Evolutionary conservation across 163 green algal species (phyloP), one percentile per base, ranked within the genome.

Genomic region (Chlamydomonas reinhardtii): DNA sequence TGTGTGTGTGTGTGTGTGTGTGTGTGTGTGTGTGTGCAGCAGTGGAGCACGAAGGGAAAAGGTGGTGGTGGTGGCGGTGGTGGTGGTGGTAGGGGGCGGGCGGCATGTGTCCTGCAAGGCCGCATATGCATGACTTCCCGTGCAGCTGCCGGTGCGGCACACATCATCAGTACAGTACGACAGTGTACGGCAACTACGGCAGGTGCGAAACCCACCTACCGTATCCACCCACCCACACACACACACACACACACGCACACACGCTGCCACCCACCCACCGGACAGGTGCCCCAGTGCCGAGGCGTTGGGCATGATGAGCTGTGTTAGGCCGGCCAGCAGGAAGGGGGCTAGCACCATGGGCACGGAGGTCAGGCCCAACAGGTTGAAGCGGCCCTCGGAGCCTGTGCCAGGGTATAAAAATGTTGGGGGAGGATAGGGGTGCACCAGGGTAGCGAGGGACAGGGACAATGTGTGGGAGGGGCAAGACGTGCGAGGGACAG

Each of bases 281-380:
- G n/a, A n/a, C 24, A 96, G 84, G 74, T 96, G 93, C 14, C 93
- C 93, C 66, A 94, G 31, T 70, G 95, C 94, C 75, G 82, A 93
- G 20, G 94, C 92, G 54, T 86, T 85, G 5, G 94, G 94, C 2
- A 97, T 90, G 68, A 97, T 73, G 39, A 96, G 25, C 19, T 88
- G 93, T 1, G 93, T 97, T 64, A 96, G 76, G 25, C 95, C 39
- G 19, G 97, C 89, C 71, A 89, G 93, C 43, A 74, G 80, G 85
- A 96, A 95, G 43, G 94, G 94, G 6, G 92, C 87, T 22, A 91
- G 61, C n/a, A 43, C 77, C 77, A 92, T 84, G 31, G 94, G 94
- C 39, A 95, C 68, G 15, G 56, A 66, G 29, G 70, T 74, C 68
- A 92, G 29, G 22, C 91, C 91, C 66, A 94, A 85, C 54, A 97